Conservation (phyloP, 345 rosid genomes). For the Sonneratia alba region DNA sequence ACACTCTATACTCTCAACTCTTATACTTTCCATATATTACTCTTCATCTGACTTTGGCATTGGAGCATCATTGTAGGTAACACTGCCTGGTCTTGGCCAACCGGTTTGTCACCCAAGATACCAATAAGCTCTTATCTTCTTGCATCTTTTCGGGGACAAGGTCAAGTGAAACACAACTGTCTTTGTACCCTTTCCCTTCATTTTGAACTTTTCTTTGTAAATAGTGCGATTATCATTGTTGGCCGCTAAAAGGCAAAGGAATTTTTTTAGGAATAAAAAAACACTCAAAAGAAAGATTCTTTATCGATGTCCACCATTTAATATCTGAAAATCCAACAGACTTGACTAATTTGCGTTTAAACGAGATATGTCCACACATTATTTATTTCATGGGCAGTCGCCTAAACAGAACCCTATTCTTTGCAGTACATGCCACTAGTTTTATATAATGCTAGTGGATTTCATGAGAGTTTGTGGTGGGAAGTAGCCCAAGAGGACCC, state of each 20-base stretch:
- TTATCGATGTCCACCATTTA: not conserved
- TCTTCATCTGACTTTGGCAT: too few relatives aligned
- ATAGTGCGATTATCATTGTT: not conserved
- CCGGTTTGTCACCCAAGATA: too few relatives aligned
- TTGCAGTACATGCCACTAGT: not conserved
- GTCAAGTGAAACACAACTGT: not conserved
- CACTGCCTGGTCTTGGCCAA: too few relatives aligned
- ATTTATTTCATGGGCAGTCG: not conserved
- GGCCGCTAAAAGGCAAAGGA: not conserved
- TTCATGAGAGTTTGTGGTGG: not conserved
- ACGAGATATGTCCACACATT: not conserved
- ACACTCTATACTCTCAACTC: too few relatives aligned
- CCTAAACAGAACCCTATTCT: not conserved
- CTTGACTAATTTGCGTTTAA: too few relatives aligned
- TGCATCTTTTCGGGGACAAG: not conserved
- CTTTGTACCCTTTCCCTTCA: not conserved
- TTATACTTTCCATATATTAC: too few relatives aligned
- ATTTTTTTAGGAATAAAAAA: not conserved
- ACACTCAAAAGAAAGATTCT: not conserved
- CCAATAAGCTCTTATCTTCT: not conserved
- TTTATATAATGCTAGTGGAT: not conserved
- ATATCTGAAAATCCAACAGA: too few relatives aligned
- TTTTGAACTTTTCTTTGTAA: conserved; percentile 1
- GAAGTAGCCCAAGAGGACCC: not conserved
- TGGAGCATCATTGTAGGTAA: too few relatives aligned